Evolutionary conservation across 352 stramenopile species (phyloP), one percentile per base, ranked within the genome.

Genomic region (Pythium plurisporium): DNA sequence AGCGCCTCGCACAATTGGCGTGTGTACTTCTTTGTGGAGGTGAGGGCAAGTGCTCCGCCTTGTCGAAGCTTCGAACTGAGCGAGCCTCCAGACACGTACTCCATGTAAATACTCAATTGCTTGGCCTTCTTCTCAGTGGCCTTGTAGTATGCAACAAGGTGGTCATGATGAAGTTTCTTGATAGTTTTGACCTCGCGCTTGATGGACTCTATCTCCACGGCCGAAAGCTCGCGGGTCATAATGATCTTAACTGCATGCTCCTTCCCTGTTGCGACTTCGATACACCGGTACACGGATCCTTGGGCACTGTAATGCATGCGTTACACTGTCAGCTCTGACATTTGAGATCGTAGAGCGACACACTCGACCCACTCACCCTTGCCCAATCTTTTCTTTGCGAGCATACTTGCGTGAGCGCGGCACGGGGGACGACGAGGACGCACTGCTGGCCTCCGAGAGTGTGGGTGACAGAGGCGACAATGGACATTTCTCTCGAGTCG

Each of bases 81-180:
- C 3, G 82, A 91, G 1, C 91, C 91, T 10, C 83, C 87, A 0
- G 83, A 61, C 17, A 94, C 89, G 55, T 82, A 96, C 48, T 97
- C 90, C 73, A 91, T 91, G 47, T 89, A 91, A 43, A 97, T 96
- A 19, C 74, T 74, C 25, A 89, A 62, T 23, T 79, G 60, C 44
- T 70, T 76, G 25, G 69, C 38, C 41, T 82, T 80, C 23, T 85
- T 86, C 51, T 89, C 74, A 0, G 71, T 83, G 0, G 76, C 76
- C 47, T 79, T 77, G 55, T 74, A 65, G 65, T 89, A 89, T 22
- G 72, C 64, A n/a, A 91, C 79, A 19, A 92, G 58, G 36, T 88
- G 63, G 22, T 48, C 62, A 47, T 92, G 79, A 22, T 70, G 55
- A 6, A 90, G 51, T 7, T 62, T 60, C 60, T 90, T 87, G 66